Evolutionary conservation across 306 rosid species (phyloP), one percentile per base, ranked within the genome.

Genomic region (Quercus aquifolioides): DNA sequence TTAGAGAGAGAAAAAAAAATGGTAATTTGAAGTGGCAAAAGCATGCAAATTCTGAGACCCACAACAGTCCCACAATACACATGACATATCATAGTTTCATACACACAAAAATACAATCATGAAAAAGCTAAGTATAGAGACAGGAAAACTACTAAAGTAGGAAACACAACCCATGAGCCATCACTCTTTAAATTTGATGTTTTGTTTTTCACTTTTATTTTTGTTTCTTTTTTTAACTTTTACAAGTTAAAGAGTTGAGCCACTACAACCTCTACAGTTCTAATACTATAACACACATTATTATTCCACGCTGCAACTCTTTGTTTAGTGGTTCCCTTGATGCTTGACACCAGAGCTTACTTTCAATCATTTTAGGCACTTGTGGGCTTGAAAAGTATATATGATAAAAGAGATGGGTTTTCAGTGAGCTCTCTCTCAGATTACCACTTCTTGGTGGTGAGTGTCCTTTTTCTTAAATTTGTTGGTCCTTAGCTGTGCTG

Each of bases 281-380:
- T 49, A 49, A 49, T 13, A 49, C 54, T 3, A 49, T 10, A 49
- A 12, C 55, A 13, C 85, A 80, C 75, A 85, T 89, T 77, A 85
- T 89, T 77, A 87, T 87, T 88, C 84, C 84, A 84, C 85, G 30
- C 73, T 84, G 75, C 79, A 75, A 71, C 59, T 74, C 74, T 87
- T 76, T 90, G 78, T 81, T 88, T 80, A 62, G 69, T 78, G 89
- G 97, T 91, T 91, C 92, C 97, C 94, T 83, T 81, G 84, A 87
- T 86, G 92, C 90, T 87, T 81, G 87, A 88, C 94, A 90, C 75
- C 85, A 55, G 74, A 87, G 86, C 92, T 87, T 84, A 49, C 85
- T 23, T 79, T 82, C 89, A 87, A 89, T 85, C 90, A 89, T 89
- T 87, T 80, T 75, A 73, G 73, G 49, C 76, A 60, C 77, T 49